A percentile compares a stretch with the other conserved stretches of the same genome.
Evolutionary conservation across 1,284 basidiomycete species (phyloP).

Genomic region (Sparassis latifolia): DNA sequence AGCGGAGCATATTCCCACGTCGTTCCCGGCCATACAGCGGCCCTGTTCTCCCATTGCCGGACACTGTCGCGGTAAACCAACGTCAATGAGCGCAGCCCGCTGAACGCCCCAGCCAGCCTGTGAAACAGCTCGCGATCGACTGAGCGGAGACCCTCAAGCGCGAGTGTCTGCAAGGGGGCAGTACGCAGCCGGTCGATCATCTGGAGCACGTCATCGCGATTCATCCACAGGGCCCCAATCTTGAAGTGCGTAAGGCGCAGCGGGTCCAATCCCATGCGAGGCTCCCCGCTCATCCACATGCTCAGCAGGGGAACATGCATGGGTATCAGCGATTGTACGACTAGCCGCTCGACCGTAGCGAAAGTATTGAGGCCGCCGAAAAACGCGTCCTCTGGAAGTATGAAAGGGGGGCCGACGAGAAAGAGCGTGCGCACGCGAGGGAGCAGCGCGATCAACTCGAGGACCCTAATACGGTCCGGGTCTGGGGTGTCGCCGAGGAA

Average conservation of each 20-base stretch:
- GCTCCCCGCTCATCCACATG: neutral
- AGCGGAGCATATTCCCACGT: conserved; percentile 1
- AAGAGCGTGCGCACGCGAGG: neutral
- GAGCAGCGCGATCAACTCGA: neutral
- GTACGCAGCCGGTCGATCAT: neutral
- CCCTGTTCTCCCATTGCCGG: neutral
- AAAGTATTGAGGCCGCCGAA: neutral
- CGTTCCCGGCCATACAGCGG: neutral
- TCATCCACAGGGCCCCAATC: neutral
- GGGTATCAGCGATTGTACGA: neutral
- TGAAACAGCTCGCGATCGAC: too few species aligned
- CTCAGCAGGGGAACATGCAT: too few species aligned
- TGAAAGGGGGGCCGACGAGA: neutral
- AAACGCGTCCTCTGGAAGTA: neutral
- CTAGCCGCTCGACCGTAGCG: neutral
- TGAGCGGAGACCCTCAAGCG: too few species aligned
- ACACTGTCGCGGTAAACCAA: neutral
- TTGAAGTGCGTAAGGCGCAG: neutral
- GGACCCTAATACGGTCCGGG: neutral
- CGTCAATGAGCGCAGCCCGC: neutral
- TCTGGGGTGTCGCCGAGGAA: neutral
- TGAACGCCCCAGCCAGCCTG: neutral
- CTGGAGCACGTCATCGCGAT: neutral
- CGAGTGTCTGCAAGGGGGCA: too few species aligned
- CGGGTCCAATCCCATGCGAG: too few species aligned